Base-by-base conservation (phyloP, 2,329 filamentous ascomycete species). In the Fusarium nygamai region DNA sequence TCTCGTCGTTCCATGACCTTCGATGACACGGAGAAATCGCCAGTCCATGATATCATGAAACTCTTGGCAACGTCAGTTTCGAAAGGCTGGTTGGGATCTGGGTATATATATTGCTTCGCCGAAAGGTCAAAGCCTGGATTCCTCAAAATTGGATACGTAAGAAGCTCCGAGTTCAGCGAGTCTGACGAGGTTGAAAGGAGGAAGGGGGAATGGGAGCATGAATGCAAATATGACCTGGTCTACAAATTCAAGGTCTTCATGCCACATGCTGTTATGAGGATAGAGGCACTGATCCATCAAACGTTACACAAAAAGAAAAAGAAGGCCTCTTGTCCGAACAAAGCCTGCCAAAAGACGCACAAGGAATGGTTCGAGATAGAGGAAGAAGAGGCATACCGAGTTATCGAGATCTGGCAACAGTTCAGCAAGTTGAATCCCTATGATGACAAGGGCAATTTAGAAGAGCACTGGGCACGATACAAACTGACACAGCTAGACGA, bases 91-190 rank as follows among this genome's bases (percentile, higher is more conserved):
- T 38, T 38, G 36, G 36, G 5, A 38, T 12, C 36, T 38, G 71
- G 71, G 13, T 56, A n/a, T 19, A 11, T 73, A 2, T 74, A 74
- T 19, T 73, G 71, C 36, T 73, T 71, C 7, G 47, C 44, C 14
- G 67, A 64, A 8, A 38, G 31, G 22, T 58, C 67, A 8, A 16
- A 16, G 22, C 61, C 44, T 27, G 67, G 58, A 7, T 51, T 54
- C 39, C 68, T 71, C 14, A 74, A 73, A 17, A 74, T 73, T 10
- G 66, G 71, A 20, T 36, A 17, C 12, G 9, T 38, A 10, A 0
- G 2, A 19, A 38, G 43, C n/a, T 1, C 20, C 12, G 17, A 27
- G 19, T 16, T 38, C n/a, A 41, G 43, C 9, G 10, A 33, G 9
- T 19, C 14, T 2, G 6, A 20, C 8, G 0, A 6, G 2, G 48